phyloP scores from a whole-genome alignment of 2,329 filamentous ascomycete genomes.

The Clonostachys rhizophaga region DNA sequence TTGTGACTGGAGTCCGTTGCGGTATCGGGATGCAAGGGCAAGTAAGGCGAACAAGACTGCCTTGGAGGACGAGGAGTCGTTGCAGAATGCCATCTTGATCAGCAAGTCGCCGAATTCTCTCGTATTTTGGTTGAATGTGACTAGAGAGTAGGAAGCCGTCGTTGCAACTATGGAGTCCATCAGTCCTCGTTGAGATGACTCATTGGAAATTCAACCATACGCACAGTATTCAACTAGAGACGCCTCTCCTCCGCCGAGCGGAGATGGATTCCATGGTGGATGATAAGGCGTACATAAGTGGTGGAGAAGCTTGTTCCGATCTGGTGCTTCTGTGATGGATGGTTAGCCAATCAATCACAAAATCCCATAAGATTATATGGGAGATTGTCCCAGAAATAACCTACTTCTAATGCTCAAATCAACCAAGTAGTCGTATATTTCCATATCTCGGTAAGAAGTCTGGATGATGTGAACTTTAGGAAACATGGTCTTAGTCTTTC shows the following conservation, averaged over 20 bases:
- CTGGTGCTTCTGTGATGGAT: too few species aligned
- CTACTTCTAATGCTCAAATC: not conserved
- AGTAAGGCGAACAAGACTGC: constrained; percentile 15
- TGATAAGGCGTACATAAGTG: not conserved
- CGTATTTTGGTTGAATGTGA: constrained; percentile 7
- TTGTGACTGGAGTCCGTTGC: constrained; percentile 11
- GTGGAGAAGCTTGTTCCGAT: not conserved
- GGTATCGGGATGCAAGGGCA: constrained; percentile 15
- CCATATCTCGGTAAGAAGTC: constrained; percentile 12
- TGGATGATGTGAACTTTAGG: constrained; percentile 7
- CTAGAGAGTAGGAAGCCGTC: constrained; percentile 2
- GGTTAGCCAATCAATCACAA: not conserved
- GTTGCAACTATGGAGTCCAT: not conserved
- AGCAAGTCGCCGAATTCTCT: constrained; percentile 11
- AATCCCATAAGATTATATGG: not conserved
- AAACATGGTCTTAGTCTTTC: not conserved
- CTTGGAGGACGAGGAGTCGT: constrained; percentile 8
- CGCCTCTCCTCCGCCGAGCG: not conserved
- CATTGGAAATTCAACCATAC: not conserved
- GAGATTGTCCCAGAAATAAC: not conserved
- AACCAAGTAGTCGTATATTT: constrained; percentile 1
- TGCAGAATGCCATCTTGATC: constrained; percentile 12
- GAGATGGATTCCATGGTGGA: not conserved
- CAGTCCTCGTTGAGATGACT: too few species aligned
- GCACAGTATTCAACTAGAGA: constrained; percentile 6